Percentiles rank a stretch among this genome's conserved stretches.
These are phyloP conservation scores for Hydnum rufescens DNA, from an alignment of 768 basidiomycete genomes.

Conservation along the genomic window DNA sequence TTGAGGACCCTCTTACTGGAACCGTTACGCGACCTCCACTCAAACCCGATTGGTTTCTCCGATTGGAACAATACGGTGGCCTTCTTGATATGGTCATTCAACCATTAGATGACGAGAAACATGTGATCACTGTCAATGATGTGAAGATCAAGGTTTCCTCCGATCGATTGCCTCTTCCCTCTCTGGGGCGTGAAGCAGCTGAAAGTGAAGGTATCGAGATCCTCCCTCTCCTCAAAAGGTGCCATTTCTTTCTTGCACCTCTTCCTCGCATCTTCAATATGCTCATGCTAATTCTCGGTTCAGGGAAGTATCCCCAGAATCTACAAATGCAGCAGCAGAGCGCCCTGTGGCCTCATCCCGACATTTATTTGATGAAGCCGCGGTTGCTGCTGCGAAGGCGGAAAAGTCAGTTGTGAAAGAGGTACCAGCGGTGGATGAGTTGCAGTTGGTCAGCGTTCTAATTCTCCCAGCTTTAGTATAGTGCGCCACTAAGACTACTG, in stretches of 20 bases:
- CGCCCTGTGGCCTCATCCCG: neutral
- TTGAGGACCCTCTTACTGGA: conserved; percentile 66
- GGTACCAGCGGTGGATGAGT: neutral
- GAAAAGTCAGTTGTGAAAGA: neutral
- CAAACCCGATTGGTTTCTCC: conserved; percentile 53
- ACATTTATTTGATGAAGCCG: neutral
- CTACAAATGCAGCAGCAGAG: conserved; percentile 10
- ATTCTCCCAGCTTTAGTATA: neutral
- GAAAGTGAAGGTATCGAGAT: no score
- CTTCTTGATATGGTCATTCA: conserved; percentile 37
- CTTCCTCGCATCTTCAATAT: no score
- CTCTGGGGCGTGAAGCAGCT: no score
- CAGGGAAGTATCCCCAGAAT: no score
- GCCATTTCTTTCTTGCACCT: no score
- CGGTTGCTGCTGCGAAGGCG: neutral
- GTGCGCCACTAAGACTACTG: neutral
- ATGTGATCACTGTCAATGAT: no score
- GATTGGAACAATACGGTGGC: conserved; percentile 33
- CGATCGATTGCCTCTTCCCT: no score
- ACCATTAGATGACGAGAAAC: no score
- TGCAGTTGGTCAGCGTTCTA: neutral
- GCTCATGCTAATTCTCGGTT: no score
- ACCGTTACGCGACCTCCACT: conserved; percentile 37
- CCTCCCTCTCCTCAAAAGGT: no score
- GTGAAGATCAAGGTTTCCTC: no score